Percentiles rank a stretch among this genome's conserved stretches.
Evolutionary conservation across 2,329 filamentous ascomycete genomes (phyloP).

Genomic region (Massarina eburnea): DNA sequence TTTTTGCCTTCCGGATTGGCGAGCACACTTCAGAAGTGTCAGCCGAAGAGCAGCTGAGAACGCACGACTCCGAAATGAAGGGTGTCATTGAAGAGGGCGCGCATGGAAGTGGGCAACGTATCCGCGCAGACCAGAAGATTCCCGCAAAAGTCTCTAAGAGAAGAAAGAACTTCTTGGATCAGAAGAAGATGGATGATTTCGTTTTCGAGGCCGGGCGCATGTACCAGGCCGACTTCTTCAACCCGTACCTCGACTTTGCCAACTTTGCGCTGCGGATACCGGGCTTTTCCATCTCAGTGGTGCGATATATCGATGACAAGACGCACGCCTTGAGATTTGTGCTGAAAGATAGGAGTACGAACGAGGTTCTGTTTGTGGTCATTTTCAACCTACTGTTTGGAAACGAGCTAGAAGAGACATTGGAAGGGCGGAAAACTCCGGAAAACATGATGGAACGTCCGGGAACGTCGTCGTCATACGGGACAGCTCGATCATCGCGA

Average conservation of each 20-base stretch:
- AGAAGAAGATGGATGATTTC: slow-evolving; percentile 38
- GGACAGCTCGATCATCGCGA: slow-evolving; percentile 11
- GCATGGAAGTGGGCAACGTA: slow-evolving; percentile 38
- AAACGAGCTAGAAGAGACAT: slow-evolving; percentile 41
- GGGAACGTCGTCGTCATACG: slow-evolving; percentile 11
- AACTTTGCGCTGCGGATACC: slow-evolving; percentile 50
- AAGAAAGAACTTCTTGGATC: slow-evolving; percentile 47
- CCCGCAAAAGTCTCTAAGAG: slow-evolving; percentile 47
- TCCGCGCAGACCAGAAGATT: slow-evolving; percentile 34
- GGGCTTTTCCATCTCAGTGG: slow-evolving; percentile 48
- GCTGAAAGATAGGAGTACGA: slow-evolving; percentile 46
- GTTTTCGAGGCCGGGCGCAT: slow-evolving; percentile 47
- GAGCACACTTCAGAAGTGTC: slow-evolving; percentile 18
- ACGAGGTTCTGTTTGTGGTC: slow-evolving; percentile 48
- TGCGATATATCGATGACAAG: slow-evolving; percentile 51
- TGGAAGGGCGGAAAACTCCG: slow-evolving; percentile 20
- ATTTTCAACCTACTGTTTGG: slow-evolving; percentile 51
- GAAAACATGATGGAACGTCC: not conserved
- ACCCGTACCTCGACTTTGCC: slow-evolving; percentile 52
- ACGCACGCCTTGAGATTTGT: slow-evolving; percentile 51
- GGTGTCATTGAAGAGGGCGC: slow-evolving; percentile 46
- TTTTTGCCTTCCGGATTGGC: slow-evolving; percentile 37
- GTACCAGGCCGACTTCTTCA: slow-evolving; percentile 53
- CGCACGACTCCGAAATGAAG: slow-evolving; percentile 18
- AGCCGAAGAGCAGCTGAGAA: slow-evolving; percentile 26